phyloP scores from a whole-genome alignment of 352 stramenopile genomes.

The Elongisporangium anandrum region DNA sequence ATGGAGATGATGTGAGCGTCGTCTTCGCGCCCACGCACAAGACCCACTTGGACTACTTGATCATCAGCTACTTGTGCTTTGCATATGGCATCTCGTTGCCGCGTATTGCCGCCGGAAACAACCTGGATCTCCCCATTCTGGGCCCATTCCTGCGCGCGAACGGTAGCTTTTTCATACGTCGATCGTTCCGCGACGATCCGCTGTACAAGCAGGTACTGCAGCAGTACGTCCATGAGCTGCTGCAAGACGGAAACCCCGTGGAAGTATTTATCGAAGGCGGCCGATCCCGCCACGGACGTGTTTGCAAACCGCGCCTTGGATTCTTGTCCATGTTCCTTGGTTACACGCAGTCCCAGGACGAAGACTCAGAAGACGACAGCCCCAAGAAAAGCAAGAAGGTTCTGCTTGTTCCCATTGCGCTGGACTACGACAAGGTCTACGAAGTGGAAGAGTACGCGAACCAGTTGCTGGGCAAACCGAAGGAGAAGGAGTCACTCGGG shows the following conservation, averaged over 20 bases:
- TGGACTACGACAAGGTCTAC: conserved; percentile 89
- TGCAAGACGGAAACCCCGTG: conserved; percentile 75
- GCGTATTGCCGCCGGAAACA: conserved; percentile 84
- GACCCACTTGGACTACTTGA: conserved; percentile 87
- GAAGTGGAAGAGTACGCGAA: conserved; percentile 86
- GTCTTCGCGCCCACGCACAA: conserved; percentile 88
- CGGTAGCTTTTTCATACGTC: conserved; percentile 89
- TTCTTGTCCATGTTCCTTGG: conserved; percentile 74
- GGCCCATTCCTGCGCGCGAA: conserved; percentile 79
- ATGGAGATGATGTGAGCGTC: conserved; percentile 48
- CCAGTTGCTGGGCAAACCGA: conserved; percentile 82
- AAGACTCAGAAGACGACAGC: conserved; percentile 12
- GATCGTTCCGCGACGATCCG: conserved; percentile 63
- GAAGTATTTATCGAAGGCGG: conserved; percentile 90
- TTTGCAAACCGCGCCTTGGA: conserved; percentile 64
- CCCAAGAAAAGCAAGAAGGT: conserved; percentile 37
- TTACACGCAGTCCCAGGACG: conserved; percentile 35
- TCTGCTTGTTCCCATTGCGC: conserved; percentile 78
- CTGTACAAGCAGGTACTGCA: conserved; percentile 85
- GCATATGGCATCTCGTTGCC: conserved; percentile 83
- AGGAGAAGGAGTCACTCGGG: conserved; percentile 74
- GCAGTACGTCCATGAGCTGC: conserved; percentile 79
- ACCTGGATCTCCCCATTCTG: conserved; percentile 80
- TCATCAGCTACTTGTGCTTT: conserved; percentile 89
- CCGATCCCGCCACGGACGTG: conserved; percentile 72